Evolutionary conservation across 2,329 filamentous ascomycete species (phyloP), one percentile per base, ranked within the genome.

Genomic region (Dothideomycetidae sp.): DNA sequence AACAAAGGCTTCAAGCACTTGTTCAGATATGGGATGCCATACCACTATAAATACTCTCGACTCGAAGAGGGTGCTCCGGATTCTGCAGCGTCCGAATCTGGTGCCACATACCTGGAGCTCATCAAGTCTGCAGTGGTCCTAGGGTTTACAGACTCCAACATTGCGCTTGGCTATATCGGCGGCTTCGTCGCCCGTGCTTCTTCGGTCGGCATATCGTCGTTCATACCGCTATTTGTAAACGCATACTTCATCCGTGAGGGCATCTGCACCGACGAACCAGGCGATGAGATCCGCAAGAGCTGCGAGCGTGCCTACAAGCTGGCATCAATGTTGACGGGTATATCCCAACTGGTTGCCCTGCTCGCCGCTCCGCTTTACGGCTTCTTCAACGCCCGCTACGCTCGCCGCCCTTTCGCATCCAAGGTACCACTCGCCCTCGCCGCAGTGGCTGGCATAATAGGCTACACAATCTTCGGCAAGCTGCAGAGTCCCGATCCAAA

Each of bases 171-270:
- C 17, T 98, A 96, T 52, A 63, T 96, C 0, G 90, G 88, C 44
- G 90, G 90, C 1, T 94, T 96, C 50, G 88, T 98, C 2, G 88
- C 86, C 7, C 76, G 90, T 39, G 86, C 90, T 5, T 94, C 86
- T 1, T 93, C 85, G 0, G 90, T 98, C 4, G 88, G 82, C 36
- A 93, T 98, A 46, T 92, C 84, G 1, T 71, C 96, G 4, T 98
- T 96, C 60, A 81, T 98, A 37, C 90, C 90, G 1, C 70, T 98
- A 2, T 92, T 81, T 53, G 75, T 94, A 49, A 96, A 96, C 54
- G 78, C 83, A 15, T 93, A 83, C 57, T 96, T 88, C 58, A 81
- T 88, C 45, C 64, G 67, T 33, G 78, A 79, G 37, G 86, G 84
- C 2, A 78, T 81, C 46, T 96, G 90, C 61, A 69, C 74, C 18